Conservation (phyloP, 768 basidiomycete species). For the Fomitopsis serialis region DNA sequence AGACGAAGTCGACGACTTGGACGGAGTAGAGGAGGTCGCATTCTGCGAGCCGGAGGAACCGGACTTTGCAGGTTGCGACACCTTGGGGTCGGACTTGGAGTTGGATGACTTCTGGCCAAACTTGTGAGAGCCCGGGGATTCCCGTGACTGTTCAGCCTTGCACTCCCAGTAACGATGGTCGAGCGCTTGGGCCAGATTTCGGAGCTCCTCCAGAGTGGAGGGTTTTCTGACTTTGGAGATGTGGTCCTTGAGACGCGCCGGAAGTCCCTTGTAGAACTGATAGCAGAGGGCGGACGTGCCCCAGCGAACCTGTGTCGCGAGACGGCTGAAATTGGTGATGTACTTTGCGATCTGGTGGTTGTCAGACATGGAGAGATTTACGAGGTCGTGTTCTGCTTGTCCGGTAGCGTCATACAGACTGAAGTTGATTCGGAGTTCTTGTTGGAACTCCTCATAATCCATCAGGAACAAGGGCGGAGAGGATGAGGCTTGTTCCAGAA, state of each 20-base stretch:
- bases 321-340: slow-evolving; percentile 9
- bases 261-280: slow-evolving; percentile 10
- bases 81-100: neutral
- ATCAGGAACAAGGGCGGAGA: neutral
- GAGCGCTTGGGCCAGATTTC: neutral
- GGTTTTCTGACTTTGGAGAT: slow-evolving; percentile 5
- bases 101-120: neutral
- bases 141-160: neutral
- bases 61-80: no score
- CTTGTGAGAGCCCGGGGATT: neutral
- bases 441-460: slow-evolving; percentile 3
- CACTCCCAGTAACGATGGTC: slow-evolving; percentile 13
- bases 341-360: slow-evolving; percentile 10
- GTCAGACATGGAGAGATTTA: neutral
- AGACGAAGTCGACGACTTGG: neutral
- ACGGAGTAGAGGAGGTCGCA: neutral
- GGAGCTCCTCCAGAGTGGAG: neutral
- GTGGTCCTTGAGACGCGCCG: slow-evolving; percentile 9
- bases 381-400: slow-evolving; percentile 4
- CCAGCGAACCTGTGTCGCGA: slow-evolving; percentile 5
- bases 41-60: no score
- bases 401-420: neutral
- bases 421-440: slow-evolving; percentile 4
- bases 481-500: neutral
- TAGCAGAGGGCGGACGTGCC: slow-evolving; percentile 8